phyloP scores from a whole-genome alignment of 2,329 filamentous ascomycete genomes.

The Gaeumannomyces sp. region DNA sequence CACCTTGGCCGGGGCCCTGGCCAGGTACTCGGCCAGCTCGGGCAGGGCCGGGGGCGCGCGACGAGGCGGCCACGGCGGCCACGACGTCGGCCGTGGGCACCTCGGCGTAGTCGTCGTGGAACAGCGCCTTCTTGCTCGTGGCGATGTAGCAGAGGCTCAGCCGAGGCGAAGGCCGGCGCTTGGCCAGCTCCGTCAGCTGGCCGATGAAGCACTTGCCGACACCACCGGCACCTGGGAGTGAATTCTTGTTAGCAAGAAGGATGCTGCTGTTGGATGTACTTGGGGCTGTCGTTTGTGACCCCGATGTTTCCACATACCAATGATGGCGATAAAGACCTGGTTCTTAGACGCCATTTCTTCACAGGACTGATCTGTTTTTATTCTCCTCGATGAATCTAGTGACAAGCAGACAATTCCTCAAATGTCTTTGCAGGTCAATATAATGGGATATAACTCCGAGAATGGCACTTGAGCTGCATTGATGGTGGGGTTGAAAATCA shows the following conservation, averaged over 20 bases:
- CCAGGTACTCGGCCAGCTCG: conserved; percentile 71
- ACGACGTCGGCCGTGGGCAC: conserved; percentile 49
- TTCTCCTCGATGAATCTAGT: background rate
- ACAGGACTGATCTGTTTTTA: background rate
- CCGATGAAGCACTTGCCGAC: conserved; percentile 87
- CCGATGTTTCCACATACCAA: conserved; percentile 29
- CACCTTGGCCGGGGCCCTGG: conserved; percentile 68
- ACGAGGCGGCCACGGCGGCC: conserved; percentile 57
- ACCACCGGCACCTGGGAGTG: conserved; percentile 72
- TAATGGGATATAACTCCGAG: background rate
- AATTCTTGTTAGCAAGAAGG: background rate
- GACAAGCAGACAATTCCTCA: background rate
- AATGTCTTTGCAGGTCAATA: background rate
- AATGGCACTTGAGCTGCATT: background rate
- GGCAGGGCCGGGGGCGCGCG: conserved; percentile 58
- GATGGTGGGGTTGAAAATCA: conserved; percentile 5
- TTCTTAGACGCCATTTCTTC: conserved; percentile 36
- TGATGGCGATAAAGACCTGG: conserved; percentile 47
- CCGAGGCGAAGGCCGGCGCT: conserved; percentile 60
- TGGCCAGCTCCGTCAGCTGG: conserved; percentile 66
- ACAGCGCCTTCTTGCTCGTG: conserved; percentile 77
- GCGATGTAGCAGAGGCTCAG: conserved; percentile 79
- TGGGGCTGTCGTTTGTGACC: background rate
- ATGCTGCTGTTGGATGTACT: background rate
- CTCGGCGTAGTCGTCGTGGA: conserved; percentile 64